Evolutionary conservation across 2,329 filamentous ascomycete species (phyloP), one percentile per base, ranked within the genome.

Genomic region (Botrytis paeoniae): DNA sequence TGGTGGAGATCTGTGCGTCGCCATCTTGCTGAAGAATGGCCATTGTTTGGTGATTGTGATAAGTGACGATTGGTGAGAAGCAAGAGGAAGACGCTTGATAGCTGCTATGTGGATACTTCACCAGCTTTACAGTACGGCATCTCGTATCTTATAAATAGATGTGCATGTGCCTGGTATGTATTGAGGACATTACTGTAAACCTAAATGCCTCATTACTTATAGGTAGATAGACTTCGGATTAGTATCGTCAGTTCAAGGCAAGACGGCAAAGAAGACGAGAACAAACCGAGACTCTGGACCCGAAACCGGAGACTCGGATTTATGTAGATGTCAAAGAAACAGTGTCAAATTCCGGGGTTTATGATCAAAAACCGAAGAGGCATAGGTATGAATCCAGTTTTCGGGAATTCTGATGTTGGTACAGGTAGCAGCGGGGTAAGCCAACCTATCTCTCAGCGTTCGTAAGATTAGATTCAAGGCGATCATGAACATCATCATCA

Each of bases 1-100:
- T 68, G 62, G 51, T 59, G 62, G 70, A 59, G 62, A 68, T 72
- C 70, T 72, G 70, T 72, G 12, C 70, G 39, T 72, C 62, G 70
- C 70, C 70, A 72, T 72, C 70, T 72, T 60, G 62, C 62, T 72
- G 62, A 69, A 59, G 65, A 59, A 57, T 41, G 65, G 65, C 48
- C 18, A 32, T 57, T 57, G 48, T 59, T 57, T 57, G 65, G n/a
- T 57, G 20, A 12, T 69, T 57, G 4, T 32, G 48, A 69, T 32
- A 39, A 10, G 51, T 57, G 65, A 20, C 41, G 65, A 69, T 41
- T 59, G 51, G 65, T 32, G 37, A 12, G 18, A 16, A 9, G 8
- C 22, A 9, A 22, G 37, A 37, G 35, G 32, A 9, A 20, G 61
- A 32, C 29, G 48, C 16, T 68, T 68, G 35, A 69, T 25, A 37